These are phyloP conservation scores for Ajuga chamaepitys DNA, from an alignment of 257 asterid genomes.

Conservation along the genomic window DNA sequence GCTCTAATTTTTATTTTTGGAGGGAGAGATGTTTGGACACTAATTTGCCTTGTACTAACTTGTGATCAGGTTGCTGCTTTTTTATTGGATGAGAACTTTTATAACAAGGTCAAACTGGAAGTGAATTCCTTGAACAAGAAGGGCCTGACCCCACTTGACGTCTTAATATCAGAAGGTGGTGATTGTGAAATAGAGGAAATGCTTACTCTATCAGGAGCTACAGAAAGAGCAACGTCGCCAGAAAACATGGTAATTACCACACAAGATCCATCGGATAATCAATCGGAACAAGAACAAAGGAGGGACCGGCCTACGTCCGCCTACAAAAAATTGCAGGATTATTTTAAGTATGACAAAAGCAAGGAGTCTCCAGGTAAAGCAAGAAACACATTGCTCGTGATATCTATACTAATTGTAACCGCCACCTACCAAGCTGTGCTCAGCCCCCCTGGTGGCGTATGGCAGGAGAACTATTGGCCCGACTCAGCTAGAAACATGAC, in stretches of 20 bases:
- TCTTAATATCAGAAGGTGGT: conserved; percentile 24
- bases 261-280: background rate
- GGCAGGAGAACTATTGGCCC: conserved; percentile 34
- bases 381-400: conserved; percentile 29
- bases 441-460: conserved; percentile 59
- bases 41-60: background rate
- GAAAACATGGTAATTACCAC: background rate
- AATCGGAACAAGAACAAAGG: background rate
- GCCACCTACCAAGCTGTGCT: conserved; percentile 48
- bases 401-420: conserved; percentile 39
- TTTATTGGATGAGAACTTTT: no score
- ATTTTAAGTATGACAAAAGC: conserved; percentile 22
- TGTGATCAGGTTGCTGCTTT: conserved; percentile 29
- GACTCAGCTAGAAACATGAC: background rate
- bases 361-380: conserved; percentile 32
- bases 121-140: conserved; percentile 34
- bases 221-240: background rate
- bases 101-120: conserved; percentile 20
- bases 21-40: no score
- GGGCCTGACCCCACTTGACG: conserved; percentile 43
- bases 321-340: conserved; percentile 20
- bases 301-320: background rate
- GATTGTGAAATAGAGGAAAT: conserved; percentile 41
- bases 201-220: conserved; percentile 26
- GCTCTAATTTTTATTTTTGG: background rate